A percentile compares a stretch with the other conserved stretches of the same genome.
phyloP scores from a whole-genome alignment of 2,329 filamentous ascomycete species.

The Gliomastix tumulicola region DNA sequence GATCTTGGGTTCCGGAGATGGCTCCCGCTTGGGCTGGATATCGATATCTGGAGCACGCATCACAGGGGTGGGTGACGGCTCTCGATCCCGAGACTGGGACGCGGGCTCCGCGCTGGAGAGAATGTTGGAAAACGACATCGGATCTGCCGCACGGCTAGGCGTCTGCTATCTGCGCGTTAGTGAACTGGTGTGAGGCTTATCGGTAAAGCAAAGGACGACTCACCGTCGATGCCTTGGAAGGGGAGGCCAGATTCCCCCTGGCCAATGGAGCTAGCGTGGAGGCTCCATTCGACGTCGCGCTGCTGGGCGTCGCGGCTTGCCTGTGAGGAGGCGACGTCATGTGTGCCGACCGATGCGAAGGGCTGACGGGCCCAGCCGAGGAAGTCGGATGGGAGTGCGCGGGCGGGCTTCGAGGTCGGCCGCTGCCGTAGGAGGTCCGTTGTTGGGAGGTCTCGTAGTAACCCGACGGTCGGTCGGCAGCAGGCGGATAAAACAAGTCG shows the following conservation, averaged over 20 bases:
- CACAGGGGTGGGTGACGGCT: slow-evolving; percentile 31
- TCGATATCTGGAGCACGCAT: slow-evolving; percentile 13
- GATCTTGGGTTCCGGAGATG: slow-evolving; percentile 2
- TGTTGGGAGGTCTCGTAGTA: slow-evolving; percentile 37
- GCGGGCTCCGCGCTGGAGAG: slow-evolving; percentile 72
- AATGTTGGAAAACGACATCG: slow-evolving; percentile 96
- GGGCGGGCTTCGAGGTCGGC: slow-evolving; percentile 41
- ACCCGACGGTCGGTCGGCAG: too few relatives aligned
- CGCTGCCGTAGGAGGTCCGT: slow-evolving; percentile 39
- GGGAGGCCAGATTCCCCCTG: slow-evolving; percentile 31
- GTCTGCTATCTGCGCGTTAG: too few relatives aligned
- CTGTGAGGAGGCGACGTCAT: slow-evolving; percentile 41
- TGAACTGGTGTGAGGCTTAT: too few relatives aligned
- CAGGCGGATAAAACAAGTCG: too few relatives aligned
- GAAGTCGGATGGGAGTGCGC: slow-evolving; percentile 42
- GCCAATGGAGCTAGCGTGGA: slow-evolving; percentile 24
- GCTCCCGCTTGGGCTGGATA: slow-evolving; percentile 11
- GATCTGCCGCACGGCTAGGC: slow-evolving; percentile 68
- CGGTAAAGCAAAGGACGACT: too few relatives aligned
- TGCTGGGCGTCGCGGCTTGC: slow-evolving; percentile 30
- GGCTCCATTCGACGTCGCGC: slow-evolving; percentile 31
- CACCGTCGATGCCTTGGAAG: too few relatives aligned
- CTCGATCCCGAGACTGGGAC: slow-evolving; percentile 37
- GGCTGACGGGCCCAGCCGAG: slow-evolving; percentile 33
- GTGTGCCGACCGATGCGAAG: slow-evolving; percentile 28